phyloP scores from a whole-genome alignment of 768 basidiomycete genomes.

The Amanita pseudoporphyria region DNA sequence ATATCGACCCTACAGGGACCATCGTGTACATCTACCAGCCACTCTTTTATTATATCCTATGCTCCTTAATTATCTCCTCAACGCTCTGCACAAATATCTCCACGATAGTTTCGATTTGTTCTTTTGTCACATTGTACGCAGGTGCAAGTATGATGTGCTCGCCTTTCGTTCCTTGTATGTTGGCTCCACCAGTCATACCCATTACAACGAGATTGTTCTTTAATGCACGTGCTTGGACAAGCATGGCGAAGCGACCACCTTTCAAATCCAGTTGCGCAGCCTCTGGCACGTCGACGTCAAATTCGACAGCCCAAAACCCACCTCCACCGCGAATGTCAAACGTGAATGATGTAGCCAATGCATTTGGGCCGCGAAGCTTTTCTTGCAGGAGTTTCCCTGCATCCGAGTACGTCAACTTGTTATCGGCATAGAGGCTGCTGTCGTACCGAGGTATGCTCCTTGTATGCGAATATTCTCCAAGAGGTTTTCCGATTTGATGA shows the following conservation, averaged over 20 bases:
- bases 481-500: constrained; percentile 62
- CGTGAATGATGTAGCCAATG: constrained; percentile 52
- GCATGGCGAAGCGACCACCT: constrained; percentile 50
- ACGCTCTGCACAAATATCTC: constrained; percentile 55
- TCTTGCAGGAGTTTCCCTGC: constrained; percentile 40
- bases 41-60: constrained; percentile 15
- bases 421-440: not conserved
- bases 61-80: constrained; percentile 47
- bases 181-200: constrained; percentile 64
- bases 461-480: constrained; percentile 51
- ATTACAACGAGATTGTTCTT: constrained; percentile 62
- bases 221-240: constrained; percentile 61
- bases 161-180: constrained; percentile 61
- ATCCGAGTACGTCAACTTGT: not conserved
- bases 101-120: constrained; percentile 63
- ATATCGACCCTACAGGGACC: not conserved
- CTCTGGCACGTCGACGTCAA: constrained; percentile 47
- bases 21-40: not conserved
- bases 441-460: constrained; percentile 47
- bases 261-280: constrained; percentile 38
- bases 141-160: constrained; percentile 68
- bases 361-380: constrained; percentile 44
- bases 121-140: constrained; percentile 66
- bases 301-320: constrained; percentile 79
- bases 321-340: constrained; percentile 83